These are phyloP conservation scores for Claviceps pusilla DNA, from an alignment of 2,329 filamentous ascomycete species.

Conservation along the genomic window DNA sequence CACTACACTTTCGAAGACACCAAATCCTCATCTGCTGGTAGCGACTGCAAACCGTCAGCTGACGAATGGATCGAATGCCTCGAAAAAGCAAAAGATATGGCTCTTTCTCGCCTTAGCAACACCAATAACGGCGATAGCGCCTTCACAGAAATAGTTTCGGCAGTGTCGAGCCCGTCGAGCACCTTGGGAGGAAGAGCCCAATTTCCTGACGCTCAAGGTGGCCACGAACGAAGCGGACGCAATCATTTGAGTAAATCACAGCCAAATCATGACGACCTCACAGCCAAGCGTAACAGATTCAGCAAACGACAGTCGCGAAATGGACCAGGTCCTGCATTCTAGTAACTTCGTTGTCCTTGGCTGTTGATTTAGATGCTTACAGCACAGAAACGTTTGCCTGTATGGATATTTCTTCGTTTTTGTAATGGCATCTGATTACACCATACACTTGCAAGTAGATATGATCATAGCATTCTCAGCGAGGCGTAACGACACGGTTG, in stretches of 20 bases:
- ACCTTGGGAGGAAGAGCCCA: slow-evolving; percentile 49
- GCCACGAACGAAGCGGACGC: slow-evolving; percentile 38
- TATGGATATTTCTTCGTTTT: background rate
- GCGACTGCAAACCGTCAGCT: slow-evolving; percentile 51
- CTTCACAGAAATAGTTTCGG: slow-evolving; percentile 54
- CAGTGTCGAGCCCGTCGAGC: slow-evolving; percentile 61
- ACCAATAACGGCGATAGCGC: slow-evolving; percentile 52
- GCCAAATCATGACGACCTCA: slow-evolving; percentile 35
- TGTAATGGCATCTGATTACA: background rate
- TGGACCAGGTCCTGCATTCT: slow-evolving; percentile 82
- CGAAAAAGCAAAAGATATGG: slow-evolving; percentile 74
- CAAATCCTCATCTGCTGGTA: slow-evolving; percentile 48
- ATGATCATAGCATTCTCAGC: slow-evolving; percentile 19
- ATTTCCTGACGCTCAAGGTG: slow-evolving; percentile 34
- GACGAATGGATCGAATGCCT: slow-evolving; percentile 89
- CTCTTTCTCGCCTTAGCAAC: slow-evolving; percentile 54
- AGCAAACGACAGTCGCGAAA: slow-evolving; percentile 90
- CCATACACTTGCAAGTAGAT: slow-evolving; percentile 2
- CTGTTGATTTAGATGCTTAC: background rate
- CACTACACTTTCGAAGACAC: slow-evolving; percentile 88
- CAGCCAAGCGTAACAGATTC: slow-evolving; percentile 51
- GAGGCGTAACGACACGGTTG: slow-evolving; percentile 18
- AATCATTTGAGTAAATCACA: slow-evolving; percentile 47
- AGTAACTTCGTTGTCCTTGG: background rate
- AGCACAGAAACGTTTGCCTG: background rate